phyloP scores from a whole-genome alignment of 441 rosid genomes.

The Croton laevigatus region DNA sequence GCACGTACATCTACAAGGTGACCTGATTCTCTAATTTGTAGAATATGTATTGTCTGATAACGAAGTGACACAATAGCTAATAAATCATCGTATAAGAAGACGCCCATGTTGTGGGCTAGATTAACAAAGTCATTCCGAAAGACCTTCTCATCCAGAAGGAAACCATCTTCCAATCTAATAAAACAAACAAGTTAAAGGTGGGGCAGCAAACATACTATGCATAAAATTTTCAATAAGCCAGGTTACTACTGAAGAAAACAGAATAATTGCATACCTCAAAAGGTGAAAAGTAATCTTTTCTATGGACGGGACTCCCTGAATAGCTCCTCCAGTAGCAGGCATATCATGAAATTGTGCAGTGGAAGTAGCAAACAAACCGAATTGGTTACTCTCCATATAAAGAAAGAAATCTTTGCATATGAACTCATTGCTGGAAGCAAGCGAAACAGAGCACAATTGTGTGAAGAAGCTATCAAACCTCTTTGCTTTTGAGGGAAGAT shows the following conservation, averaged over 20 bases:
- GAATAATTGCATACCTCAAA: slow-evolving; percentile 46
- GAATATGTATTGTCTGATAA: slow-evolving; percentile 80
- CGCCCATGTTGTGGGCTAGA: slow-evolving; percentile 75
- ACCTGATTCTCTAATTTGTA: slow-evolving; percentile 92
- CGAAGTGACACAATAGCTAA: slow-evolving; percentile 84
- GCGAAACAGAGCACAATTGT: slow-evolving; percentile 63
- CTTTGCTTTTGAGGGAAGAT: slow-evolving; percentile 62
- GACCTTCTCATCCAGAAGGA: slow-evolving; percentile 72
- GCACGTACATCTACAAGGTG: slow-evolving; percentile 84
- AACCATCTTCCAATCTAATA: slow-evolving; percentile 81
- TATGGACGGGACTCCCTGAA: slow-evolving; percentile 80
- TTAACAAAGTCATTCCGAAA: slow-evolving; percentile 80
- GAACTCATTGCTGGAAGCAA: slow-evolving; percentile 76
- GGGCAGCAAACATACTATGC: neutral
- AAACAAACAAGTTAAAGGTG: slow-evolving; percentile 2
- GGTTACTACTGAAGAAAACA: neutral
- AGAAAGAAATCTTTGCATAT: slow-evolving; percentile 95
- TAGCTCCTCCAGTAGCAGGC: slow-evolving; percentile 60
- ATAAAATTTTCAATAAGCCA: neutral
- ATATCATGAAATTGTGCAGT: slow-evolving; percentile 87
- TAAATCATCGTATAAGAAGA: slow-evolving; percentile 83
- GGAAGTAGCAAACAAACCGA: slow-evolving; percentile 89
- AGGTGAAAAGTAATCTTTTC: slow-evolving; percentile 86
- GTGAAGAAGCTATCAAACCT: slow-evolving; percentile 89
- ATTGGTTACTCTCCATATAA: slow-evolving; percentile 55